Conservation (phyloP, 176 grass and related monocot species). For the Carex scoparia region DNA sequence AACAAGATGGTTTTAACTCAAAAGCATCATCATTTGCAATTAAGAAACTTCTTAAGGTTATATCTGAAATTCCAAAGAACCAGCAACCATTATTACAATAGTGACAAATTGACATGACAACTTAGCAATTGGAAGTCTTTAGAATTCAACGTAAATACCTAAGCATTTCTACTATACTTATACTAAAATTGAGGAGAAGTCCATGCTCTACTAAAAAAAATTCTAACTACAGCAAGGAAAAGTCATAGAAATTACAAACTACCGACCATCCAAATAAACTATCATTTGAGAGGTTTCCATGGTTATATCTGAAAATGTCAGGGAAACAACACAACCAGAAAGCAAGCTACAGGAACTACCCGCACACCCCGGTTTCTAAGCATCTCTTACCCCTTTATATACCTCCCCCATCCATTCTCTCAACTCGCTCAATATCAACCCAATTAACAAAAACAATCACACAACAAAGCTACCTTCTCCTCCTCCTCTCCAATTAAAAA, state of each 20-base stretch:
- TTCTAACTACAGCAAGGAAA: background rate
- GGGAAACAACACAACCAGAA: conserved; percentile 5
- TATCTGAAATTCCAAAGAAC: background rate
- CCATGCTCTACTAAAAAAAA: background rate
- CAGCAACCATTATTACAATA: background rate
- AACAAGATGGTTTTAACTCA: background rate
- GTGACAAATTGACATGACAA: background rate
- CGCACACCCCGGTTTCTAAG: background rate
- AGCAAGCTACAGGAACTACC: conserved; percentile 5
- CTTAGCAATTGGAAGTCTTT: background rate
- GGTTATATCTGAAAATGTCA: conserved; percentile 9
- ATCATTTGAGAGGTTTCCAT: background rate
- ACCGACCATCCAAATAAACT: background rate
- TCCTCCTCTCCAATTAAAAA: conserved; percentile 1
- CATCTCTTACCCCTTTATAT: conserved; percentile 40
- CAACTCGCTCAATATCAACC: conserved; percentile 32
- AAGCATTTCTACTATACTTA: background rate
- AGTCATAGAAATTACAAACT: background rate
- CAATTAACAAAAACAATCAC: conserved; percentile 14
- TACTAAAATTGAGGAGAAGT: background rate
- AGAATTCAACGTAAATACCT: background rate
- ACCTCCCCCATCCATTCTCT: conserved; percentile 22
- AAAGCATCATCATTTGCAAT: background rate
- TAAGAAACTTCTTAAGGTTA: background rate
- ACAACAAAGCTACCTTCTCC: background rate